A percentile compares a stretch with the other conserved stretches of the same genome.
These are phyloP conservation scores for Nectriaceae sp. DNA, from an alignment of 2,329 filamentous ascomycete species.

Conservation along the genomic window DNA sequence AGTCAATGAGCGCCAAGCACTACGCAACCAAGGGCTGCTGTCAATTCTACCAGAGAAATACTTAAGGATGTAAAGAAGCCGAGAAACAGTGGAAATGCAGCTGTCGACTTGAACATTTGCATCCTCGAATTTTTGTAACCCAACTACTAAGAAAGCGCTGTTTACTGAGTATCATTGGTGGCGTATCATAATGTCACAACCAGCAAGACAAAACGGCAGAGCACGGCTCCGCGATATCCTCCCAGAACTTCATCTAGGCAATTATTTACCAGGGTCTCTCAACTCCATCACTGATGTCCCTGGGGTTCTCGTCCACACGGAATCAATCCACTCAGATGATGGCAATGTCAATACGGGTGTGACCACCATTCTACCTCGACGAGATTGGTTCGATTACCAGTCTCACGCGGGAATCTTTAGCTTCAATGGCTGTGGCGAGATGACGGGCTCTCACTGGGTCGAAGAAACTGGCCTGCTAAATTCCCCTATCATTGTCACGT, in stretches of 20 bases:
- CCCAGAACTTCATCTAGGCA: slow-evolving; percentile 45
- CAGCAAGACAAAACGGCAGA: not conserved
- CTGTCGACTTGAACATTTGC: too few relatives aligned
- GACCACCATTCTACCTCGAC: slow-evolving; percentile 49
- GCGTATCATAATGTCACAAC: not conserved
- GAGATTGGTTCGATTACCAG: slow-evolving; percentile 45
- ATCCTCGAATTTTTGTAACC: too few relatives aligned
- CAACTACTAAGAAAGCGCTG: not conserved
- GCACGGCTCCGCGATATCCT: slow-evolving; percentile 31
- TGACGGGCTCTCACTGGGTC: slow-evolving; percentile 64
- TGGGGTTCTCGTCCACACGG: slow-evolving; percentile 48
- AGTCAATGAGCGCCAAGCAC: too few relatives aligned
- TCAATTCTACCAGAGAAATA: too few relatives aligned
- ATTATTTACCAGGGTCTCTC: slow-evolving; percentile 44
- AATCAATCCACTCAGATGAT: slow-evolving; percentile 42
- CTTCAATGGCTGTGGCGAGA: slow-evolving; percentile 65
- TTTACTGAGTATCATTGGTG: not conserved
- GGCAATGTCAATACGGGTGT: slow-evolving; percentile 49
- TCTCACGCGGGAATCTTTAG: slow-evolving; percentile 56
- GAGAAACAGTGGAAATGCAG: too few relatives aligned
- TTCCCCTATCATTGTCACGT: slow-evolving; percentile 62
- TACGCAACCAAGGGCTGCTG: too few relatives aligned
- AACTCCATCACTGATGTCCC: slow-evolving; percentile 55
- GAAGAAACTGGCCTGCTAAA: slow-evolving; percentile 61
- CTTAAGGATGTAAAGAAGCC: too few relatives aligned